Evolutionary conservation across 2,329 filamentous ascomycete species (phyloP), one percentile per base, ranked within the genome.

Genomic region (Amphichorda felina): DNA sequence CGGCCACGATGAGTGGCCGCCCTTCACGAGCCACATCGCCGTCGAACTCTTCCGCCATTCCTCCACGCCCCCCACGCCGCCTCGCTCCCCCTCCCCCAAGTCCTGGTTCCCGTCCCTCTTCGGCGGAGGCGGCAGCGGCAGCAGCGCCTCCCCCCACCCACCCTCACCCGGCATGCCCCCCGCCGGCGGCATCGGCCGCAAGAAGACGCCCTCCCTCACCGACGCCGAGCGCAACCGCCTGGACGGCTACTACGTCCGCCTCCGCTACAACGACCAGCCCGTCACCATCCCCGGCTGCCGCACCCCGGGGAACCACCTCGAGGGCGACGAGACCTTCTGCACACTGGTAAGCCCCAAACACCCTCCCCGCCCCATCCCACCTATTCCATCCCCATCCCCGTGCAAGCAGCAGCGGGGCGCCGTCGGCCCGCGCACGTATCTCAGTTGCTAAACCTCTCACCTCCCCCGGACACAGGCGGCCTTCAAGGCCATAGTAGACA

Each of bases 401-500:
- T n/a, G n/a, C n/a, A n/a, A n/a, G n/a, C n/a, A n/a, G n/a, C n/a
- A n/a, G n/a, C n/a, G n/a, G n/a, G n/a, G n/a, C n/a, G n/a, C n/a
- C n/a, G n/a, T n/a, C n/a, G n/a, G n/a, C n/a, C n/a, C n/a, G n/a
- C n/a, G n/a, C 11, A 25, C 6, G 21, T 13, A 11, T 16, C 29
- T 10, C 9, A 13, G 19, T 15, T 15, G 4, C 16, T 30, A 8
- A 15, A 8, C 28, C n/a, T 30, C 8, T 30, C 16, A 30, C 16
- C 14, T 27, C 45, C 35, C 41, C 21, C 33, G 40, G 35, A 15
- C 13, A 36, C 41, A 84, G 78, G 75, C 82, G 38, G 86, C 89
- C 0, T 98, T 98, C 68, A 96, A 96, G 59, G 66, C 75, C 35
- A 84, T 95, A 37, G 86, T 91, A 3, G 89, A 96, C 59, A 86